Evolutionary conservation across 371 early-diverging fungal genomes (phyloP).

Genomic region (Mucor racemosus): DNA sequence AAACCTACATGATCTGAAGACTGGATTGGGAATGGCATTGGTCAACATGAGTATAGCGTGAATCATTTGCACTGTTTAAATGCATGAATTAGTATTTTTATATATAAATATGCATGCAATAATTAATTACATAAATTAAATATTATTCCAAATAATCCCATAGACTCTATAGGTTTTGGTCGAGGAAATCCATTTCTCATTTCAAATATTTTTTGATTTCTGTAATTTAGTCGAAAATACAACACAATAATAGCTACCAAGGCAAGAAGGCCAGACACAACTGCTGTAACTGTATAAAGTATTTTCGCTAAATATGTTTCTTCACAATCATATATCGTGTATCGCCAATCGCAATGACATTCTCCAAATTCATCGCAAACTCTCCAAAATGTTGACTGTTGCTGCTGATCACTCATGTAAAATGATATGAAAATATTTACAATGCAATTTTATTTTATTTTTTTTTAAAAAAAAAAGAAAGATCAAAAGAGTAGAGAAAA

Average conservation of each 20-base stretch:
- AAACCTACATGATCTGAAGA: conserved; percentile 23
- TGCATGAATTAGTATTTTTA: conserved; percentile 16
- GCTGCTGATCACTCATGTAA: neutral
- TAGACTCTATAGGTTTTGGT: conserved; percentile 22
- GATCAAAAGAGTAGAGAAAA: too few relatives aligned
- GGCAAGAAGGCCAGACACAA: conserved; percentile 10
- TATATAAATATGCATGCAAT: neutral
- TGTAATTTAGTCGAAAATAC: conserved; percentile 12
- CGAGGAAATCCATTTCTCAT: conserved; percentile 20
- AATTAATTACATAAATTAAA: conserved; percentile 18
- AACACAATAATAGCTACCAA: neutral
- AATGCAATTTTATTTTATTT: neutral
- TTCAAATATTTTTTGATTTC: conserved; percentile 21
- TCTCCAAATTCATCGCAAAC: conserved; percentile 9
- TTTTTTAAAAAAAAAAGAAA: neutral
- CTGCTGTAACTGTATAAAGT: conserved; percentile 11
- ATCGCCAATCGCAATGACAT: conserved; percentile 25
- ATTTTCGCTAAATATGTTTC: conserved; percentile 5
- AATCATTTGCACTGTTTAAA: conserved; percentile 15
- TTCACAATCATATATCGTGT: conserved; percentile 15
- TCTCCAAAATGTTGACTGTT: conserved; percentile 22
- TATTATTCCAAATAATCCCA: conserved; percentile 15
- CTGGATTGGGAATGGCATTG: conserved; percentile 15
- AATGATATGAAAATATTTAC: neutral
- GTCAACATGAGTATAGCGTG: conserved; percentile 20